Base-by-base conservation (phyloP, 164 flowering plant species). In the Warburgia ugandensis region DNA sequence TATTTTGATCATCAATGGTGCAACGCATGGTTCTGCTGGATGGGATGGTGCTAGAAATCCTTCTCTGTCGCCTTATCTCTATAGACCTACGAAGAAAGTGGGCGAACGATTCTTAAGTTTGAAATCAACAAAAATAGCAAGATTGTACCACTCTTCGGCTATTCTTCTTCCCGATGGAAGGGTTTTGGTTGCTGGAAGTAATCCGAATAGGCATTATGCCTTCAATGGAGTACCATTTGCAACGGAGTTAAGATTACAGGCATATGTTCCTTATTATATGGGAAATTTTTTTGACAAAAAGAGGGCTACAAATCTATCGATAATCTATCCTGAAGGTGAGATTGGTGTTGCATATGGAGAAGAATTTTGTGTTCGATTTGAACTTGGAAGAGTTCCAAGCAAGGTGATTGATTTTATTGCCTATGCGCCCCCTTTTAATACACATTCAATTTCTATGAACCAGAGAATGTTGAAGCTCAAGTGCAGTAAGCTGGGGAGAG, bases 141-240 rank as follows among this genome's bases (percentile, higher is more conserved):
- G 95, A 64, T 68, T 86, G 82, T 84, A 77, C 28, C 94, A 81
- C 42, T 82, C 95, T 4, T 66, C 90, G 2, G 83, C 95, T 1
- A 13, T 68, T 28, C 71, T 86, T 50, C 58, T 82, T 17, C 84
- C 85, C 2, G 78, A 83, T 56, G 90, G 95, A 23, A 73, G 81
- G 37, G 61, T 86, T 50, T 54, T 86, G 5, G 79, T 86, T 0
- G 87, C 77, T 1, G 95, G 95, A 13, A 55, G 95, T 10, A 86
- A 86, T 55, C 80, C 87, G 1, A 66, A 85, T 55, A 40, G 29
- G 2, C 36, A 55, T 5, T 85, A 85, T 63, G 61, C 46, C 0
- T 78, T 61, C 56, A 55, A n/a, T 4, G 56, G 72, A n/a, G 80
- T 73, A 8, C 14, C 50, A 0, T 73, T 58, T 62, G 87, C 90